Conservation (phyloP, 2,329 filamentous ascomycete species). For the Penicillium sp. region DNA sequence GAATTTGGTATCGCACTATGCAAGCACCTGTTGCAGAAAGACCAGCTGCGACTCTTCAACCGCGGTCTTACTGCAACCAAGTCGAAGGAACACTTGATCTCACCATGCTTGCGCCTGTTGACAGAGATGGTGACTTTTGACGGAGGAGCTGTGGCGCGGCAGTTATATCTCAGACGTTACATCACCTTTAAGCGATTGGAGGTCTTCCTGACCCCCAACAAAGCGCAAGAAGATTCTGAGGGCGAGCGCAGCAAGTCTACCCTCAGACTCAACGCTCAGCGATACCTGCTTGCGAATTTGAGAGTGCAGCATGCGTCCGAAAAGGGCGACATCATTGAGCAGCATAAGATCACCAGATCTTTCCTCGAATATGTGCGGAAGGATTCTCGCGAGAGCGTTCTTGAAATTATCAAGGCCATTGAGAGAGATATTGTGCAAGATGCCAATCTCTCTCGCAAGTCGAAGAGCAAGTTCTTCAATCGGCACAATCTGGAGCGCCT, state of each 20-base stretch:
- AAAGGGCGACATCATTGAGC: constrained; percentile 79
- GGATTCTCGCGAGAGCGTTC: constrained; percentile 73
- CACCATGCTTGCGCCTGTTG: constrained; percentile 81
- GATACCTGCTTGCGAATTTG: constrained; percentile 77
- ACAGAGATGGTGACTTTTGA: constrained; percentile 85
- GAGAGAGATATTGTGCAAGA: constrained; percentile 74
- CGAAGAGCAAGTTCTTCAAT: constrained; percentile 76
- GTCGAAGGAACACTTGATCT: constrained; percentile 83
- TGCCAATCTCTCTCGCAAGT: constrained; percentile 68
- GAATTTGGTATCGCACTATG: constrained; percentile 76
- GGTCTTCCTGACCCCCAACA: constrained; percentile 75
- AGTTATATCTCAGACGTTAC: constrained; percentile 75
- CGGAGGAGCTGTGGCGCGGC: constrained; percentile 75
- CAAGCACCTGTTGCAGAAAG: constrained; percentile 76
- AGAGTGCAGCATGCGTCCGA: constrained; percentile 75
- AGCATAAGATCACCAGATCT: constrained; percentile 67
- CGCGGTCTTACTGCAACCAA: constrained; percentile 78
- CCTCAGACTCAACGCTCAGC: constrained; percentile 78
- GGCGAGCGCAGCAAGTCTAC: constrained; percentile 73
- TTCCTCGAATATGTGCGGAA: constrained; percentile 76
- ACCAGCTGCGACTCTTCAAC: constrained; percentile 77
- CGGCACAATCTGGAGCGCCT: constrained; percentile 73
- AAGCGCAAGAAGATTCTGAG: constrained; percentile 54
- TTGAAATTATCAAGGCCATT: constrained; percentile 72
- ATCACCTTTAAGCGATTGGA: constrained; percentile 79